Evolutionary conservation across 768 basidiomycete genomes (phyloP).

Genomic region (Kwoniella bestiolae): DNA sequence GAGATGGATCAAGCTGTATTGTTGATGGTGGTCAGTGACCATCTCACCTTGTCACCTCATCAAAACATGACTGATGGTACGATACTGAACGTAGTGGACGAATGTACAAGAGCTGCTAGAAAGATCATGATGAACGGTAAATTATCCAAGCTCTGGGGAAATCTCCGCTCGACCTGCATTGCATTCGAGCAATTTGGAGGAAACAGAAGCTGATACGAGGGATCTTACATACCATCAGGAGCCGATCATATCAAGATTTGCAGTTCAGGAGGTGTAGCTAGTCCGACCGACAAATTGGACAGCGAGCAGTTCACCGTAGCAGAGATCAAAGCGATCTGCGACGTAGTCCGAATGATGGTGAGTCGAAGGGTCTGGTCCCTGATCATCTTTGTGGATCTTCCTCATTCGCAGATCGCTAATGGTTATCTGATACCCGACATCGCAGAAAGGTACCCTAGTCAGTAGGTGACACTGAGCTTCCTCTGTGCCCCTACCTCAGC

Average conservation of each 20-base stretch:
- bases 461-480: conserved; percentile 24
- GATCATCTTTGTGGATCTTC: no score
- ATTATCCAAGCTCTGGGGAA: no score
- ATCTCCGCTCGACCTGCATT: no score
- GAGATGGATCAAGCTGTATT: neutral
- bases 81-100: conserved; percentile 22
- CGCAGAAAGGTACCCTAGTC: conserved; percentile 24
- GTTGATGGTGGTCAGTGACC: conserved; percentile 34
- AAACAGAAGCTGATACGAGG: no score
- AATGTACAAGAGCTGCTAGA: conserved; percentile 30
- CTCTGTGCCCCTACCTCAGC: no score
- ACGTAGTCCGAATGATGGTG: conserved; percentile 35
- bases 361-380: no score
- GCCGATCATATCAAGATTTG: conserved; percentile 44
- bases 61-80: neutral
- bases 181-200: no score
- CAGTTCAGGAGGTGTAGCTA: conserved; percentile 32
- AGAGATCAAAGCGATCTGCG: conserved; percentile 40
- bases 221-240: conserved; percentile 43
- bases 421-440: neutral
- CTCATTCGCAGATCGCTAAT: no score
- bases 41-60: no score
- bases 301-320: conserved; percentile 36
- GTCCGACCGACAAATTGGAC: conserved; percentile 32
- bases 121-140: conserved; percentile 31